Evolutionary conservation across 495 filamentous ascomycete genomes (phyloP).

Genomic region (Parathielavia hyrcaniae): DNA sequence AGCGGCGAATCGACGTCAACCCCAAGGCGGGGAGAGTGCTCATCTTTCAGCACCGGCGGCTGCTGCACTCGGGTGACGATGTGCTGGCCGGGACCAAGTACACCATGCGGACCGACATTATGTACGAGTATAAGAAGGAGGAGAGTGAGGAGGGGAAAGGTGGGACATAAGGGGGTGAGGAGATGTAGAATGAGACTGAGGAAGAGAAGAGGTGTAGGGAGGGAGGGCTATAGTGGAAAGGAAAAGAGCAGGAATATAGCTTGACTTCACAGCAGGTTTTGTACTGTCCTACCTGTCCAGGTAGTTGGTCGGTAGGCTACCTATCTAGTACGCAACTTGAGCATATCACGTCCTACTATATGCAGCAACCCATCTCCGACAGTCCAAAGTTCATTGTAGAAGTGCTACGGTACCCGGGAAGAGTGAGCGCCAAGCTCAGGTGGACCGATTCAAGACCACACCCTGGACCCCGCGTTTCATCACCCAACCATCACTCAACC

Average conservation of each 20-base stretch:
- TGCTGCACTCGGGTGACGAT: conserved; percentile 70
- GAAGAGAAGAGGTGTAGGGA: background rate
- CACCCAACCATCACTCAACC: background rate
- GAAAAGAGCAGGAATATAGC: background rate
- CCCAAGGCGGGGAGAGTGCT: conserved; percentile 66
- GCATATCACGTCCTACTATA: background rate
- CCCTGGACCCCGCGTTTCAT: background rate
- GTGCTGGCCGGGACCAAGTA: conserved; percentile 67
- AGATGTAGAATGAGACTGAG: background rate
- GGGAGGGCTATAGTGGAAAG: background rate
- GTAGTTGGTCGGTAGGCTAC: no score
- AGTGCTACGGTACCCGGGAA: conserved; percentile 7
- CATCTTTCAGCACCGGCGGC: conserved; percentile 65
- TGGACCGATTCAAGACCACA: background rate
- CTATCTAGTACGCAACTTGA: no score
- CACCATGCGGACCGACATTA: conserved; percentile 70
- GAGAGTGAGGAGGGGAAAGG: conserved; percentile 4
- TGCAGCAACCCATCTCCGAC: background rate
- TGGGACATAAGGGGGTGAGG: background rate
- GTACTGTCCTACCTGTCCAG: no score
- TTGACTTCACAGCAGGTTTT: no score
- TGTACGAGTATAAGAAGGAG: conserved; percentile 50
- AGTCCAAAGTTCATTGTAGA: no score
- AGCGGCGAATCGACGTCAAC: conserved; percentile 53
- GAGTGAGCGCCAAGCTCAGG: background rate